Conservation (phyloP, 1,284 basidiomycete genomes). For the Ustilago trichophora region DNA sequence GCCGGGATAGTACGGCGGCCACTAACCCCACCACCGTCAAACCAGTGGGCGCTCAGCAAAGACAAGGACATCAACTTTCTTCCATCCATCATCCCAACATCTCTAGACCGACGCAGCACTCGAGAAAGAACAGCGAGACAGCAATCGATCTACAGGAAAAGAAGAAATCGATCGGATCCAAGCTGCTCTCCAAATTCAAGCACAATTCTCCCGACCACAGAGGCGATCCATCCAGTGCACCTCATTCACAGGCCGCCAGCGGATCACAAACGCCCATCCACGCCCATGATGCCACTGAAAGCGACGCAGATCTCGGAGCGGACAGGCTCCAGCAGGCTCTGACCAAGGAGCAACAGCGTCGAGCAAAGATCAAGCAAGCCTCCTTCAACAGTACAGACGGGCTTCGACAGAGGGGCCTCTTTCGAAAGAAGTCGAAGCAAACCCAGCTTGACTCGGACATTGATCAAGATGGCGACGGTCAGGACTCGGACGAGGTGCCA, state of each 20-base stretch:
- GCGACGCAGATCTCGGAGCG: background rate
- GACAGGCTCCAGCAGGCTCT: slow-evolving; percentile 20
- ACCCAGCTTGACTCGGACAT: slow-evolving; percentile 6
- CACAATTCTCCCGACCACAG: slow-evolving; percentile 7
- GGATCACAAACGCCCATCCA: slow-evolving; percentile 14
- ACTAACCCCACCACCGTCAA: background rate
- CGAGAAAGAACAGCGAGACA: background rate
- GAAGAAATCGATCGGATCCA: slow-evolving; percentile 37
- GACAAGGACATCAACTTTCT: slow-evolving; percentile 4
- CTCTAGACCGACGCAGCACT: background rate
- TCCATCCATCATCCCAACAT: slow-evolving; percentile 9
- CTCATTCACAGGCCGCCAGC: slow-evolving; percentile 12
- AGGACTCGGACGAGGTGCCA: background rate
- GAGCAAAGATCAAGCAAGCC: slow-evolving; percentile 6
- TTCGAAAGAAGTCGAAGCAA: slow-evolving; percentile 9
- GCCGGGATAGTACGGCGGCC: background rate
- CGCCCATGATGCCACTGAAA: background rate
- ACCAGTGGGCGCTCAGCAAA: no score
- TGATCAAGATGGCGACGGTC: slow-evolving; percentile 5
- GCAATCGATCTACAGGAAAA: background rate
- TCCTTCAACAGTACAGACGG: slow-evolving; percentile 15
- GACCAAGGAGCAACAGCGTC: slow-evolving; percentile 16
- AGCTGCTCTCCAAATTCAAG: slow-evolving; percentile 35
- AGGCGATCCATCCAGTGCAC: background rate
- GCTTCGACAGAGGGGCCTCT: slow-evolving; percentile 10